phyloP scores from a whole-genome alignment of 305 asterid species.

The Fraxinus angustifolia region DNA sequence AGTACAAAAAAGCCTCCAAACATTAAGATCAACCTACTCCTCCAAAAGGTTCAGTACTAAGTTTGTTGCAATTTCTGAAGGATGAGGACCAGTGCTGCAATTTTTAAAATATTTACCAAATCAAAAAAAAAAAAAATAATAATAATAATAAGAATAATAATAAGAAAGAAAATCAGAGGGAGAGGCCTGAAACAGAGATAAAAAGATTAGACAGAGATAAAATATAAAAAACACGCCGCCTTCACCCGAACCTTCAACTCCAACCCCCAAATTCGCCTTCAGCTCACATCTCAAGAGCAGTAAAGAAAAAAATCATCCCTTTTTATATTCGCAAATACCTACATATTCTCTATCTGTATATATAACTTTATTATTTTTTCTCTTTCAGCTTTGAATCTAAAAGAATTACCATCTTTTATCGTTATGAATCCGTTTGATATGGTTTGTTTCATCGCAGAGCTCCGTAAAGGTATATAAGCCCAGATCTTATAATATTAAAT shows the following conservation, averaged over 20 bases:
- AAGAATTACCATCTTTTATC: conserved; percentile 25
- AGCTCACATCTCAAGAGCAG: conserved; percentile 22
- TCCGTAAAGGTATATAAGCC: conserved; percentile 57
- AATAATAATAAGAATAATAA: neutral
- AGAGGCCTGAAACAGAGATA: conserved; percentile 21
- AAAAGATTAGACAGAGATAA: conserved; percentile 34
- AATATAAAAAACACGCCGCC: neutral
- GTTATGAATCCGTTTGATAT: conserved; percentile 52
- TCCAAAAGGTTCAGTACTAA: neutral
- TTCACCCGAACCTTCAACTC: conserved; percentile 5
- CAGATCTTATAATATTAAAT: conserved; percentile 44
- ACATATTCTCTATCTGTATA: neutral
- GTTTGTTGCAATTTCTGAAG: neutral
- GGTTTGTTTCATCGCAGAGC: conserved; percentile 48
- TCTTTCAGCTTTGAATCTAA: conserved; percentile 27
- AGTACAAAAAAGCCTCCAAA: neutral
- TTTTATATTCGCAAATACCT: neutral
- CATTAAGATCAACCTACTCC: neutral
- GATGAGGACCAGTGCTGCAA: neutral
- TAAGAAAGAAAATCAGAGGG: neutral
- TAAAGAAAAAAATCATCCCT: conserved; percentile 15
- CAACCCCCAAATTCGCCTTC: neutral
- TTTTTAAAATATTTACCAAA: neutral
- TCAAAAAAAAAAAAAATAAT: neutral
- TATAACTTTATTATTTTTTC: neutral